These are phyloP conservation scores for Hymenoscyphus albidus DNA, from an alignment of 2,329 filamentous ascomycete species.

Conservation along the genomic window DNA sequence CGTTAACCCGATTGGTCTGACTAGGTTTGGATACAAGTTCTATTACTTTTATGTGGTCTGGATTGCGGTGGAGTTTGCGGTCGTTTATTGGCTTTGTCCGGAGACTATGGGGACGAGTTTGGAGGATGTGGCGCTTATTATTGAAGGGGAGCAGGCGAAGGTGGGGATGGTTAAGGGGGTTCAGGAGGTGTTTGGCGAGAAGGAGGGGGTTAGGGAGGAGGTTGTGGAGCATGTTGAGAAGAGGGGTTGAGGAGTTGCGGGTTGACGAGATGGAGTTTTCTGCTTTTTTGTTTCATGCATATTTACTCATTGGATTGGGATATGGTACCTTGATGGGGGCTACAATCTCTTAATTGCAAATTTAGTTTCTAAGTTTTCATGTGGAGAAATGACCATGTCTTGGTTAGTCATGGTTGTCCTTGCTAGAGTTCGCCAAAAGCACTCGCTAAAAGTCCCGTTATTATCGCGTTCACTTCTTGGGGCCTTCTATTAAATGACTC, in stretches of 20 bases:
- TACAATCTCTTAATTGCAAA: too few relatives aligned
- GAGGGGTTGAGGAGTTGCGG: not conserved
- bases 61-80: slow-evolving; percentile 55
- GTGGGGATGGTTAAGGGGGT: slow-evolving; percentile 17
- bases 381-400: too few relatives aligned
- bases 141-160: slow-evolving; percentile 57
- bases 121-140: slow-evolving; percentile 49
- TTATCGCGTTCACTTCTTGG: too few relatives aligned
- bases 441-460: too few relatives aligned
- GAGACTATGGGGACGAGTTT: slow-evolving; percentile 23
- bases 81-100: slow-evolving; percentile 54
- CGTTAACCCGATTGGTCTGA: slow-evolving; percentile 44
- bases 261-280: not conserved
- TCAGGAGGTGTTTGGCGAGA: slow-evolving; percentile 11
- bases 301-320: too few relatives aligned
- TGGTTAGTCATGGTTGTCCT: too few relatives aligned
- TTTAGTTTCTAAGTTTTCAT: too few relatives aligned
- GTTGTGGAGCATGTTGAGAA: not conserved
- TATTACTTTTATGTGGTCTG: slow-evolving; percentile 45
- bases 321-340: too few relatives aligned
- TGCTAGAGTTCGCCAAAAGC: too few relatives aligned
- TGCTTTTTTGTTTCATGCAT: not conserved
- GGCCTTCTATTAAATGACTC: too few relatives aligned
- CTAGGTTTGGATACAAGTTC: slow-evolving; percentile 37
- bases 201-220: slow-evolving; percentile 1